Percentiles rank a stretch among this genome's conserved stretches.
phyloP scores from a whole-genome alignment of 352 stramenopile genomes.

The Vaucheria bursata region DNA sequence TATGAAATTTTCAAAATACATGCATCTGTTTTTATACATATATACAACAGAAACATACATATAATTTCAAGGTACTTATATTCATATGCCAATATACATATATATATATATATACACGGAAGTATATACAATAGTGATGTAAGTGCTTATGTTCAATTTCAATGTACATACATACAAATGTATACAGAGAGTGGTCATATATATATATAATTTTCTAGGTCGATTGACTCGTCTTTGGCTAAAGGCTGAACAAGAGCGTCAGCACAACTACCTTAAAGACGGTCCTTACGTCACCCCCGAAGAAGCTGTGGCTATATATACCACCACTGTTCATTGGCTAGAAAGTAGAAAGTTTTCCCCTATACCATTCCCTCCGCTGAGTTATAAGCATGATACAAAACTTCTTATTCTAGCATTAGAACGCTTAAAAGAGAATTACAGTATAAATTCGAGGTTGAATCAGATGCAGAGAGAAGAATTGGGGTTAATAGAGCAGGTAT shows the following conservation, averaged over 20 bases:
- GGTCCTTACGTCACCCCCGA: conserved; percentile 96
- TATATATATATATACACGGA: no score
- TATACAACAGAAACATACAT: no score
- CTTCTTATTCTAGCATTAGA: conserved; percentile 97
- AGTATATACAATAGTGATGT: no score
- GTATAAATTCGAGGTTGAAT: conserved; percentile 92
- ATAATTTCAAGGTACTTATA: no score
- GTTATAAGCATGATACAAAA: conserved; percentile 99
- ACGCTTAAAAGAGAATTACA: conserved; percentile 97
- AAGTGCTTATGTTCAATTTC: neutral
- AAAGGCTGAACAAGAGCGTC: conserved; percentile 98
- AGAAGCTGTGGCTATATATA: conserved; percentile 99
- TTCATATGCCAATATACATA: no score
- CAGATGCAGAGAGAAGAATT: conserved; percentile 95
- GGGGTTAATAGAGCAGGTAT: conserved; percentile 90
- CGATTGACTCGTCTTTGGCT: conserved; percentile 95
- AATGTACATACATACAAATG: neutral
- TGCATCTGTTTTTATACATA: no score
- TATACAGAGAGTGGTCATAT: no score
- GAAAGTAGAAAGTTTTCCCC: conserved; percentile 97
- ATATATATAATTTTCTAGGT: conserved; percentile 96
- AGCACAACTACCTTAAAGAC: conserved; percentile 99
- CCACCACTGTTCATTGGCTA: conserved; percentile 98
- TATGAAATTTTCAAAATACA: no score
- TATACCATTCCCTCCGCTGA: conserved; percentile 97